A percentile compares a stretch with the other conserved stretches of the same genome.
Conservation (phyloP, 2,329 filamentous ascomycete genomes). For the Venturia asperata region DNA sequence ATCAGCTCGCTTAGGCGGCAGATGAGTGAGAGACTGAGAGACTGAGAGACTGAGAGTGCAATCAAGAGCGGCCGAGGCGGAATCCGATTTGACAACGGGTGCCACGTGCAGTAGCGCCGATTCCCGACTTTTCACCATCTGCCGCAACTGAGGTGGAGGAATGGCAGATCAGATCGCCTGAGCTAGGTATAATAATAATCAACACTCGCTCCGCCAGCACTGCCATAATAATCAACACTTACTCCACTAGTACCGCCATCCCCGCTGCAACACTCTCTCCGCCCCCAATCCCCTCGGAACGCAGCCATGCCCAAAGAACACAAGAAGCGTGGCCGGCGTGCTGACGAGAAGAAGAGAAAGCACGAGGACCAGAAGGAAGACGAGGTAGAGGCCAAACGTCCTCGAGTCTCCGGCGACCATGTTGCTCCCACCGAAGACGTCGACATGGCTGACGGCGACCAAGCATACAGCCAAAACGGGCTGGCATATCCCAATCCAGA, state of each 20-base stretch:
- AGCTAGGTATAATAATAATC: no score
- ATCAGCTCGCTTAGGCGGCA: not conserved
- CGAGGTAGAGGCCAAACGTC: conserved; percentile 31
- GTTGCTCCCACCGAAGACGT: conserved; percentile 21
- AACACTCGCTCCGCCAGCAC: not conserved
- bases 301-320: conserved; percentile 51
- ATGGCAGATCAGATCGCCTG: not conserved
- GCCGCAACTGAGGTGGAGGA: not conserved
- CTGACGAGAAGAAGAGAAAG: conserved; percentile 45
- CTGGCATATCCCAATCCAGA: conserved; percentile 28
- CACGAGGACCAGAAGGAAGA: conserved; percentile 38
- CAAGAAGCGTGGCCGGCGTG: conserved; percentile 52
- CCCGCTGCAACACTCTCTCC: not conserved
- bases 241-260: not conserved
- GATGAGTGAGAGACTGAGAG: no score
- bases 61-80: no score
- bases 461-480: conserved; percentile 18
- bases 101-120: conserved; percentile 1
- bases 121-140: not conserved
- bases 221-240: no score
- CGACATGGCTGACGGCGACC: conserved; percentile 21
- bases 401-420: conserved; percentile 21
- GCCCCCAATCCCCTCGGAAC: not conserved
- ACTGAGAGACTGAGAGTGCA: no score
- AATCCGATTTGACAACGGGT: not conserved